Conservation (phyloP, 2,329 filamentous ascomycete species). For the Escovopsis sp. region DNA sequence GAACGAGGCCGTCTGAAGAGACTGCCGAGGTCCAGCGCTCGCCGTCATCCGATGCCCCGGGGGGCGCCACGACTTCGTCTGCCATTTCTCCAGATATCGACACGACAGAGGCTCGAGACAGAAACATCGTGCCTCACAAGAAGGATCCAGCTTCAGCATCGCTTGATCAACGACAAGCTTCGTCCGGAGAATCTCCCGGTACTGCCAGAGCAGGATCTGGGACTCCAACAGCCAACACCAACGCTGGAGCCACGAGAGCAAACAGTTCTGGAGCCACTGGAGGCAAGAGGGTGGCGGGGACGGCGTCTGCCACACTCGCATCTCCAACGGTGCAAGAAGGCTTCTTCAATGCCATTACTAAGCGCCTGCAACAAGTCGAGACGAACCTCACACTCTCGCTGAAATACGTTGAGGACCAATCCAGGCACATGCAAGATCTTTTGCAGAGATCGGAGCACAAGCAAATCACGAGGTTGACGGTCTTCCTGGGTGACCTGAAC, state of each 20-base stretch:
- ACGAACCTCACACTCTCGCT: conserved; percentile 84
- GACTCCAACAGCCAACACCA: not conserved
- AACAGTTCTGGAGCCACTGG: conserved; percentile 7
- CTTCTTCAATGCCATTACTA: conserved; percentile 94
- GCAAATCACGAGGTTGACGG: conserved; percentile 68
- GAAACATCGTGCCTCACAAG: not conserved
- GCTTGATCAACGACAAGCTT: not conserved
- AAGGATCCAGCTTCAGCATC: conserved; percentile 1
- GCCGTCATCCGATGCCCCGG: not conserved
- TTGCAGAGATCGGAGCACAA: conserved; percentile 77
- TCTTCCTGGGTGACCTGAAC: conserved; percentile 76
- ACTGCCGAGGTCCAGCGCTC: not conserved
- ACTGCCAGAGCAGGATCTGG: not conserved
- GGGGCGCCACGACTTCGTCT: not conserved
- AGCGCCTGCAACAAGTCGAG: conserved; percentile 81
- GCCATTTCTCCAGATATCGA: not conserved
- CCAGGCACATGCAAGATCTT: conserved; percentile 73
- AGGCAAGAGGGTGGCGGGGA: conserved; percentile 16
- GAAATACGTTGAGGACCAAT: conserved; percentile 95
- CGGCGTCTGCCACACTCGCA: conserved; percentile 13
- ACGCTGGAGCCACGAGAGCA: not conserved
- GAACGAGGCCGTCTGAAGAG: not conserved
- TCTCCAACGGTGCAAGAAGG: conserved; percentile 86
- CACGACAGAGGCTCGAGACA: not conserved
- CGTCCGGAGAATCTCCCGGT: not conserved